phyloP scores from a whole-genome alignment of 805 yeast species.

The Candida jianshihensis region DNA sequence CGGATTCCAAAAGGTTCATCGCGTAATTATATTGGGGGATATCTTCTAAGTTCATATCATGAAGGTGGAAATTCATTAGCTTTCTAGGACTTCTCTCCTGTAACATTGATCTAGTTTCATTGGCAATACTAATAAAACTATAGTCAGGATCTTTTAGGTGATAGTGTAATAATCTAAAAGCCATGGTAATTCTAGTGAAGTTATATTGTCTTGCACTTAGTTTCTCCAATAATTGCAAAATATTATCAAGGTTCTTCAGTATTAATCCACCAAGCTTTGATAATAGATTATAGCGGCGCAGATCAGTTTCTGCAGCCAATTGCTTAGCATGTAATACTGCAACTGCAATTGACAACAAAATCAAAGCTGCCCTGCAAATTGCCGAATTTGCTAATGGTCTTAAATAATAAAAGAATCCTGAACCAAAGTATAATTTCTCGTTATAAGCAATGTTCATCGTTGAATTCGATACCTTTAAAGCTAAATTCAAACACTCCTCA shows the following conservation, averaged over 20 bases:
- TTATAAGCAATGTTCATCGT: constrained; percentile 27
- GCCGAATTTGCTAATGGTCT: constrained; percentile 28
- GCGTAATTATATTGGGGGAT: constrained; percentile 13
- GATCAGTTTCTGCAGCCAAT: constrained; percentile 1
- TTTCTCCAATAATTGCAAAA: constrained; percentile 11
- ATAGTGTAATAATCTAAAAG: constrained; percentile 8
- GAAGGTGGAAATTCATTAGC: constrained; percentile 1
- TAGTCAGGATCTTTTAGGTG: constrained; percentile 13
- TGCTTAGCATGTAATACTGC: constrained; percentile 16
- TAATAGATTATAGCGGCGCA: constrained; percentile 5
- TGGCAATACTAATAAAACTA: constrained; percentile 12
- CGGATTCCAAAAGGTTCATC: constrained; percentile 11
- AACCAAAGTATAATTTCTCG: constrained; percentile 32
- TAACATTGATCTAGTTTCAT: not conserved
- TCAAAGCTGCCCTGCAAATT: constrained; percentile 8
- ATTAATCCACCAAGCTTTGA: constrained; percentile 8
- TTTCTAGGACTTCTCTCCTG: not conserved
- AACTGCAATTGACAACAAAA: constrained; percentile 5
- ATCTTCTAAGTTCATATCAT: constrained; percentile 12
- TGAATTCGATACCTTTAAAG: constrained; percentile 28
- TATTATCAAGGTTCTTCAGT: constrained; percentile 5
- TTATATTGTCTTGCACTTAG: constrained; percentile 12
- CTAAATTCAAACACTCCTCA: constrained; percentile 23
- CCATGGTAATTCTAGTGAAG: constrained; percentile 13
- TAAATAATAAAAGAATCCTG: constrained; percentile 33